These are phyloP conservation scores for Cladosporium sp. DNA, from an alignment of 2,329 filamentous ascomycete genomes.

Conservation along the genomic window DNA sequence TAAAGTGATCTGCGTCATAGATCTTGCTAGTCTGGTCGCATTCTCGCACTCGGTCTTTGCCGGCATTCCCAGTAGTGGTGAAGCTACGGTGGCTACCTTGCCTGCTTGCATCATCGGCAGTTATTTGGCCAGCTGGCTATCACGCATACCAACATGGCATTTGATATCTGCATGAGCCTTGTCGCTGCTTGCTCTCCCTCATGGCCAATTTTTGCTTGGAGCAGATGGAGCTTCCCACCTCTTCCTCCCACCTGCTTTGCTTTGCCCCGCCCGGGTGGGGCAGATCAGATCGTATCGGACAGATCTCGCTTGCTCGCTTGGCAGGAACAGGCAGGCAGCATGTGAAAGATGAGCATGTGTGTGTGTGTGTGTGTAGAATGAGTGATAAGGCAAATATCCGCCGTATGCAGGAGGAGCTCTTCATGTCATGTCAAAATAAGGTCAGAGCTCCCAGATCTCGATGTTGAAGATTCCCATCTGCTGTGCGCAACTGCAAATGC, in stretches of 20 bases:
- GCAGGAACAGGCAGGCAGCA: not conserved
- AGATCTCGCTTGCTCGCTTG: slow-evolving; percentile 5
- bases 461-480: not conserved
- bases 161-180: not conserved
- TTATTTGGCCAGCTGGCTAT: not conserved
- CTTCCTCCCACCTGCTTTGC: not conserved
- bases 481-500: not conserved
- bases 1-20: slow-evolving; percentile 21
- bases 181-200: not conserved
- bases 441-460: not conserved
- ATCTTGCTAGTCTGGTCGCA: slow-evolving; percentile 10
- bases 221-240: not conserved
- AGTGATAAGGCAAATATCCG: not conserved
- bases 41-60: slow-evolving; percentile 6
- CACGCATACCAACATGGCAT: not conserved
- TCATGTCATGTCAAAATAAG: not conserved
- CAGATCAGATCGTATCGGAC: not conserved
- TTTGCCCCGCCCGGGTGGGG: slow-evolving; percentile 15
- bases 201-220: not conserved
- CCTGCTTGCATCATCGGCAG: not conserved
- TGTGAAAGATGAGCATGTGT: not conserved
- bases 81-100: not conserved
- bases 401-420: not conserved
- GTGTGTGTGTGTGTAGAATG: not conserved
- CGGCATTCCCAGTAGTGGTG: not conserved